Evolutionary conservation across 1,284 basidiomycete genomes (phyloP), one percentile per base, ranked within the genome.

Genomic region (Sporisorium exsertum): DNA sequence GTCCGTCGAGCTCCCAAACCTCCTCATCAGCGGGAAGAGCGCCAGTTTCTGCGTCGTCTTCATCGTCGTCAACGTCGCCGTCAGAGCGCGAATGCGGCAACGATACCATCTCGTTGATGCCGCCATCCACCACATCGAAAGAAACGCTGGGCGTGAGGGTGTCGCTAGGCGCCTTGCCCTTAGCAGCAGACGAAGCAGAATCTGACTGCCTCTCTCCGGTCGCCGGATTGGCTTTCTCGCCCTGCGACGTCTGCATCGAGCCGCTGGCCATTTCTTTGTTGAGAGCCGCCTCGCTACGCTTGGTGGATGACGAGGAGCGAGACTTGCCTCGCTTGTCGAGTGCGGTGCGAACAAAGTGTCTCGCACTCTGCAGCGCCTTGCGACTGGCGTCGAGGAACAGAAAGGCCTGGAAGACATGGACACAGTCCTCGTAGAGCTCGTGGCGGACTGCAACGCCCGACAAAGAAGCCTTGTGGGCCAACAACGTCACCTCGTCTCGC

Each of bases 391-490:
- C 84, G 27, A 85, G 68, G 72, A 85, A 85, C 24, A 85, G 60
- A 65, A 85, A 85, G 0, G 83, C 83, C 49, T 85, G 84, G 68
- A 85, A 85, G 32, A 85, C 84, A 62, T 85, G 86, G 24, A 86
- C 93, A 63, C 91, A 92, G 86, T 98, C 95, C 79, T 96, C 93
- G 84, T 95, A 98, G 45, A 95, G 87, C 86, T 99, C 95, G 84
- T 97, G 93, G 64, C 91, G 91, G 32, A 97, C 93, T 54, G 92
- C 88, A 27, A 97, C 94, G 8, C 95, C 95, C 0, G 93, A 91
- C 22, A 93, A 86, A 2, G 91, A 91, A 15, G 95, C 95, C 85
- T 99, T 99, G 87, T 97, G 94, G 1, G 95, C 94, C 20, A 98
- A 87, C n/a, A 98, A 88, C 6, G 92, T 93, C 50, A 93, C 92